phyloP scores from a whole-genome alignment of 2,329 filamentous ascomycete species.

The Phoma sp. region DNA sequence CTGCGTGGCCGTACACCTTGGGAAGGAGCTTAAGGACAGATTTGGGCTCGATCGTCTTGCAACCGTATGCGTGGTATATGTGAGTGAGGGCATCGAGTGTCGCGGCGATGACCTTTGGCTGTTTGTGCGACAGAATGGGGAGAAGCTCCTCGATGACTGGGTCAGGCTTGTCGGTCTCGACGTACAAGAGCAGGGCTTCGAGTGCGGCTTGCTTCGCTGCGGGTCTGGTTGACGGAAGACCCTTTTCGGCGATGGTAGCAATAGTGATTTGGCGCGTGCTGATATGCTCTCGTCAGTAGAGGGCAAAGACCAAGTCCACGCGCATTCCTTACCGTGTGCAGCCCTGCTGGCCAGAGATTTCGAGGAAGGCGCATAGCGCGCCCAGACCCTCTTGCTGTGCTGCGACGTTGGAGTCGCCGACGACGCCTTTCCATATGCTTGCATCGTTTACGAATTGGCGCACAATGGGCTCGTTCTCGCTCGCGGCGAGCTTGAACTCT shows the following conservation, averaged over 20 bases:
- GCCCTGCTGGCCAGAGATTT: constrained; percentile 83
- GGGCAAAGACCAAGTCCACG: background rate
- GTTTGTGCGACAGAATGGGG: constrained; percentile 83
- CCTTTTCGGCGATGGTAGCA: constrained; percentile 86
- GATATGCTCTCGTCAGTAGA: constrained; percentile 27
- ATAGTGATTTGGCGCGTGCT: constrained; percentile 80
- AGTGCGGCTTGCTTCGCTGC: constrained; percentile 86
- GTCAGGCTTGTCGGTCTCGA: constrained; percentile 86
- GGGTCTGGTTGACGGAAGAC: constrained; percentile 83
- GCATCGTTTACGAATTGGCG: constrained; percentile 86
- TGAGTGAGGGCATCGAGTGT: constrained; percentile 78
- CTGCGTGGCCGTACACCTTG: constrained; percentile 92
- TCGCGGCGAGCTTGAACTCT: constrained; percentile 82
- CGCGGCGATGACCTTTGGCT: constrained; percentile 84
- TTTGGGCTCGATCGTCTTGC: constrained; percentile 93
- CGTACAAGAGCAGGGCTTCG: constrained; percentile 85
- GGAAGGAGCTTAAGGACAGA: constrained; percentile 86
- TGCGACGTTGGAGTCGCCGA: constrained; percentile 93
- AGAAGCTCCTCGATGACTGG: constrained; percentile 91
- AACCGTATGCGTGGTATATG: constrained; percentile 93
- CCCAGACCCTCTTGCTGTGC: constrained; percentile 92
- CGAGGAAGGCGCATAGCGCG: constrained; percentile 88
- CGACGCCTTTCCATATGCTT: constrained; percentile 88
- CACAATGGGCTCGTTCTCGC: constrained; percentile 86
- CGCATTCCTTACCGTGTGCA: constrained; percentile 66